Percentiles rank a stretch among this genome's conserved stretches.
phyloP scores from a whole-genome alignment of 2,329 filamentous ascomycete species.

The Zymoseptoria brevis region DNA sequence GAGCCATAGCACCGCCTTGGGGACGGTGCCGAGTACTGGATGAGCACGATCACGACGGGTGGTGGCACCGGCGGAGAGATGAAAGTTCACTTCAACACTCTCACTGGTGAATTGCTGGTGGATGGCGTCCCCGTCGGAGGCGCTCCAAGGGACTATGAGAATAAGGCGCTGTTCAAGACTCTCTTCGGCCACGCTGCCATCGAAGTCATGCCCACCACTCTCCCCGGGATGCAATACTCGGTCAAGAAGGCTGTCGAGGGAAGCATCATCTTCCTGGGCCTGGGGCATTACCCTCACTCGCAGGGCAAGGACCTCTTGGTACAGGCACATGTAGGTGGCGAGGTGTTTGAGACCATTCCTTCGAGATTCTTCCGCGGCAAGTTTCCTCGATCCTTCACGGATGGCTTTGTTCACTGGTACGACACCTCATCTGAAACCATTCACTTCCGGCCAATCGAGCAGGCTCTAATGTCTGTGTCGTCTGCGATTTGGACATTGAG shows the following conservation, averaged over 20 bases:
- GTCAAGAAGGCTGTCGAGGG: slow-evolving; percentile 25
- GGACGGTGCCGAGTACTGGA: not conserved
- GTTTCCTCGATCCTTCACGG: slow-evolving; percentile 44
- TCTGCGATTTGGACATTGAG: not conserved
- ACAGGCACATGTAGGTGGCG: slow-evolving; percentile 27
- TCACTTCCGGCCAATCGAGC: not conserved
- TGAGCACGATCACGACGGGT: not conserved
- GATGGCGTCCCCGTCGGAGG: slow-evolving; percentile 44
- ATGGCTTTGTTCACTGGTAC: slow-evolving; percentile 43
- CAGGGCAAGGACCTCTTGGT: slow-evolving; percentile 34
- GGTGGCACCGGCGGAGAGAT: not conserved
- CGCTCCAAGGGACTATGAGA: slow-evolving; percentile 45
- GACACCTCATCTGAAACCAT: slow-evolving; percentile 46
- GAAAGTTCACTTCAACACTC: slow-evolving; percentile 37
- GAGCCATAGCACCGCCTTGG: not conserved
- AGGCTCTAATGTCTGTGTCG: not conserved
- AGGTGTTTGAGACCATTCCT: slow-evolving; percentile 33
- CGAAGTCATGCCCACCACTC: slow-evolving; percentile 43
- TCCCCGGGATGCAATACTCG: slow-evolving; percentile 48
- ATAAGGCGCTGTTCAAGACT: slow-evolving; percentile 37
- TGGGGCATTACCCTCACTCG: not conserved
- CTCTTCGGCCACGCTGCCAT: slow-evolving; percentile 50
- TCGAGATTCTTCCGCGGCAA: slow-evolving; percentile 33
- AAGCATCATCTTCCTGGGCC: slow-evolving; percentile 31
- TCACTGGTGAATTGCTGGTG: slow-evolving; percentile 44